These are phyloP conservation scores for Yamadazyma scolyti DNA, from an alignment of 805 yeast species.

Conservation along the genomic window DNA sequence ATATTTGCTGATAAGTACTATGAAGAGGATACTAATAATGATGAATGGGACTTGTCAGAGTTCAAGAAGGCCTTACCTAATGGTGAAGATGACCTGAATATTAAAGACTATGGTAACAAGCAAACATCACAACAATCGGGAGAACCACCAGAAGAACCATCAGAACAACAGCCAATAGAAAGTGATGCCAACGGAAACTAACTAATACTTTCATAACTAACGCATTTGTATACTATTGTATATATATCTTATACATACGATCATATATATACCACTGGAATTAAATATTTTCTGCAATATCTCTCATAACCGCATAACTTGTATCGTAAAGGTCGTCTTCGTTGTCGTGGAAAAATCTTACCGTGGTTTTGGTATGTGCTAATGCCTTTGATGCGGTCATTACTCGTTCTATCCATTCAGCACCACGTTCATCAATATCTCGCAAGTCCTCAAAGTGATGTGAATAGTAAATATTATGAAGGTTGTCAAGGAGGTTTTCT, in stretches of 20 bases:
- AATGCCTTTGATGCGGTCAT: conserved; percentile 23
- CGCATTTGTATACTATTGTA: no score
- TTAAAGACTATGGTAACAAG: conserved; percentile 77
- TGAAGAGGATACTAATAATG: conserved; percentile 48
- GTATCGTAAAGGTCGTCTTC: conserved; percentile 29
- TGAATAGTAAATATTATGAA: conserved; percentile 12
- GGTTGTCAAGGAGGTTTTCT: conserved; percentile 10
- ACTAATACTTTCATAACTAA: no score
- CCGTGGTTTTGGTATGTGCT: conserved; percentile 24
- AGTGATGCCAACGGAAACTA: no score
- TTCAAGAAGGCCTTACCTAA: conserved; percentile 55
- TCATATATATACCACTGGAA: no score
- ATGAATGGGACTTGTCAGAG: conserved; percentile 54
- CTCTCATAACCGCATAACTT: conserved; percentile 11
- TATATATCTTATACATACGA: background rate
- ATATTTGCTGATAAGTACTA: conserved; percentile 55
- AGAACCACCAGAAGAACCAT: no score
- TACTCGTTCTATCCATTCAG: conserved; percentile 34
- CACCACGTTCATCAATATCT: conserved; percentile 32
- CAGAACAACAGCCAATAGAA: no score
- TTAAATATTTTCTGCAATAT: conserved; percentile 8
- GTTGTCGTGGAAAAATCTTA: conserved; percentile 31
- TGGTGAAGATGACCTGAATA: conserved; percentile 42
- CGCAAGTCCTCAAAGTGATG: conserved; percentile 22
- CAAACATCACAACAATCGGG: background rate